phyloP scores from a whole-genome alignment of 2,329 filamentous ascomycete species.

The Diaporthe longicolla region DNA sequence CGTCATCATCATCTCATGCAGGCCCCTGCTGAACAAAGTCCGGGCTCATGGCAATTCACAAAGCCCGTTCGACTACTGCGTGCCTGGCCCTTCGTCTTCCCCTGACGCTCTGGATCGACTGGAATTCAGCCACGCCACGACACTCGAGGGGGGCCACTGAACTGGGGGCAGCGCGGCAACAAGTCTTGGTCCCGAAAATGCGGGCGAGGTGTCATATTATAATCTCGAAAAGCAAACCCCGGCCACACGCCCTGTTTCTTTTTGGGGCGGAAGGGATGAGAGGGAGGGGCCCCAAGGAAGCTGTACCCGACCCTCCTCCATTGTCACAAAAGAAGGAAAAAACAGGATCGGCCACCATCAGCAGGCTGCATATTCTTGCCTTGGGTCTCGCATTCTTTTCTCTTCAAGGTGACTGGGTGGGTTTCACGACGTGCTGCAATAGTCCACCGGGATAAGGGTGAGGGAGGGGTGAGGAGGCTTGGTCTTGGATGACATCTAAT shows the following conservation, averaged over 20 bases:
- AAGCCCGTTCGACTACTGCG: not conserved
- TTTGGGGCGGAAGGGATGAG: not conserved
- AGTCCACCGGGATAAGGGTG: not conserved
- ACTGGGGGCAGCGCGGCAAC: not conserved
- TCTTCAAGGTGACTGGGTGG: not conserved
- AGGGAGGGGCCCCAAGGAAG: slow-evolving; percentile 8
- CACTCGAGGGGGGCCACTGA: not conserved
- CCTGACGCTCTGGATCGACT: not conserved
- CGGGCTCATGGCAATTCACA: not conserved
- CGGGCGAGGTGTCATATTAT: slow-evolving; percentile 39
- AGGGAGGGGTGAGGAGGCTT: not conserved
- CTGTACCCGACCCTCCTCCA: slow-evolving; percentile 39
- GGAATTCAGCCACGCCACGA: slow-evolving; percentile 23
- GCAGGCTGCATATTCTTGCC: slow-evolving; percentile 1
- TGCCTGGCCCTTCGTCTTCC: not conserved
- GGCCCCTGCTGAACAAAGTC: not conserved
- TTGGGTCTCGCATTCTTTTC: slow-evolving; percentile 10
- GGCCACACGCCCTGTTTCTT: not conserved
- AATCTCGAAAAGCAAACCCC: slow-evolving; percentile 19
- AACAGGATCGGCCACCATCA: slow-evolving; percentile 27
- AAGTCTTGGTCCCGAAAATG: slow-evolving; percentile 30
- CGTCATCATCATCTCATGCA: slow-evolving; percentile 8
- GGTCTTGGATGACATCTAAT: not conserved
- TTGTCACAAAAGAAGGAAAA: not conserved
- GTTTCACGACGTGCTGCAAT: slow-evolving; percentile 15